Base-by-base conservation (phyloP, 2,329 filamentous ascomycete species). In the Penicillium sp. region DNA sequence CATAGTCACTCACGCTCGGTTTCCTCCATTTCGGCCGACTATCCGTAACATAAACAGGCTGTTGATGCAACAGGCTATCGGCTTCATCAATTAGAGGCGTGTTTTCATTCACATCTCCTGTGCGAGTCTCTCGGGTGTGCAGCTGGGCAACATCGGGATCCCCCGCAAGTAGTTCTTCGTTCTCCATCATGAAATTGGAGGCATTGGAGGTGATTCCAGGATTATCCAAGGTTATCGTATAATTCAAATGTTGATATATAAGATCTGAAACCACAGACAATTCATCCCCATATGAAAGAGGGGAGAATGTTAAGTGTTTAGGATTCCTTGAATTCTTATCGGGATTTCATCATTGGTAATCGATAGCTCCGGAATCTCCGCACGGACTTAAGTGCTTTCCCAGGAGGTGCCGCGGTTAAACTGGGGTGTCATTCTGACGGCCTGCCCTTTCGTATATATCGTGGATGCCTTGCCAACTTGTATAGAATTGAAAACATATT, bases 11-110 rank as follows among this genome's bases (percentile, higher is more conserved):
- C 72, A 81, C 80, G 58, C 77, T 81, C 46, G 80, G 77, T 56
- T 64, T 74, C 63, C 78, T 80, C 75, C 78, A 81, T 76, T 74
- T 78, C 48, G 77, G 73, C 6, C 56, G 41, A 46, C 48, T 31
- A 23, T 60, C 53, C 9, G 27, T 34, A n/a, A 34, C 7, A 15
- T 40, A 6, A 13, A 4, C 18, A 13, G 46, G 23, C 15, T 23
- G 45, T 35, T 9, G 35, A 31, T 37, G 23, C 23, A 35, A 49
- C 31, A 18, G 4, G 27, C 18, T 25, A 25, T 50, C 46, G n/a
- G 46, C 6, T 29, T 31, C 45, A 23, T 16, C 32, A 9, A 54
- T 37, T 15, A 54, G 23, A 10, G 38, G 46, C 10, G 51, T 42
- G 32, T 41, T 54, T 8, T 54, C 51, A 16, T 40, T 50, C 13